Percentiles rank a stretch among this genome's conserved stretches.
Evolutionary conservation across 2,329 filamentous ascomycete species (phyloP).

Genomic region (Dendryphion nanum): DNA sequence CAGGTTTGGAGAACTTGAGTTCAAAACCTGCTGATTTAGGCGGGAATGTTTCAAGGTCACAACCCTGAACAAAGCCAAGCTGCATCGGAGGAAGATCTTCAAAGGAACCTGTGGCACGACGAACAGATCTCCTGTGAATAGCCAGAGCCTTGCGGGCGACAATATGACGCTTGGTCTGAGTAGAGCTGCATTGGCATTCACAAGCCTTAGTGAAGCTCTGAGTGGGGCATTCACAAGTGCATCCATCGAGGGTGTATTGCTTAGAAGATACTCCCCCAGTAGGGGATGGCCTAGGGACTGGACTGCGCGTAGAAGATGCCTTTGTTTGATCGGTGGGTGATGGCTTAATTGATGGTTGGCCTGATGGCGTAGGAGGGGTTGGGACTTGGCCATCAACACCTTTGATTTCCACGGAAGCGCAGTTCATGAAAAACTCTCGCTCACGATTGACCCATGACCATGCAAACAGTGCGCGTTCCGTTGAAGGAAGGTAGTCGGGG

Average conservation of each 20-base stretch:
- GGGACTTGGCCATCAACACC: slow-evolving; percentile 17
- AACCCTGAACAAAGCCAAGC: too few species aligned
- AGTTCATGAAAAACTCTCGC: slow-evolving; percentile 47
- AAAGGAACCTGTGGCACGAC: too few species aligned
- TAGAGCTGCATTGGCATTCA: slow-evolving; percentile 17
- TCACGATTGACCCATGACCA: slow-evolving; percentile 52
- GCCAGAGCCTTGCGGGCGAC: slow-evolving; percentile 33
- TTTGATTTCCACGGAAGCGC: slow-evolving; percentile 45
- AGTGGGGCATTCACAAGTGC: slow-evolving; percentile 28
- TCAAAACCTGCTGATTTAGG: too few species aligned
- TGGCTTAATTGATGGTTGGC: slow-evolving; percentile 1
- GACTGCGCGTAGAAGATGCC: slow-evolving; percentile 2
- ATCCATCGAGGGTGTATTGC: slow-evolving; percentile 27
- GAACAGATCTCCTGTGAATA: slow-evolving; percentile 28
- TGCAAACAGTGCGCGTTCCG: slow-evolving; percentile 42
- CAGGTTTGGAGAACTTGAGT: too few species aligned
- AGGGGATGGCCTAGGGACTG: too few species aligned
- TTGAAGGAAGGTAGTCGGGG: slow-evolving; percentile 42
- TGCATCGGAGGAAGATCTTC: too few species aligned
- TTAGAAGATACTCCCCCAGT: too few species aligned
- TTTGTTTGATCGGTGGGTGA: neutral
- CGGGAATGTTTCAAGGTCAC: too few species aligned
- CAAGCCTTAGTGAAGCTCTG: slow-evolving; percentile 21
- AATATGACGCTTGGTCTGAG: slow-evolving; percentile 19
- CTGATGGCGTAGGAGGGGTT: slow-evolving; percentile 1